Conservation (phyloP, 805 yeast species). For the Diddensiella santjacobensis region DNA sequence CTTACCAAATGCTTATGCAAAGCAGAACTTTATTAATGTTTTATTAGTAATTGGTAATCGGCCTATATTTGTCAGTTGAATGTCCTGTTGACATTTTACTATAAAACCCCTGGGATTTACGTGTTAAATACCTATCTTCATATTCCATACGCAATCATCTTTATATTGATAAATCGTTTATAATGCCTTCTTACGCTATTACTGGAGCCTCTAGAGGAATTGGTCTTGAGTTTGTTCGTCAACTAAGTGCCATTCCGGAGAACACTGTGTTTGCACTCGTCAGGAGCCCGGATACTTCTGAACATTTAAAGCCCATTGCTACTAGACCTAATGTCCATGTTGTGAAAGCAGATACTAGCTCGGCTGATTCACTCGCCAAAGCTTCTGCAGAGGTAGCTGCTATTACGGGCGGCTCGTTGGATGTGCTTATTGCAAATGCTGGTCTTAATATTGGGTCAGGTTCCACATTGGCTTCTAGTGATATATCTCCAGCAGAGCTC, state of each 20-base stretch:
- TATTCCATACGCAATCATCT: too few relatives aligned
- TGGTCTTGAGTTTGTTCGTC: slow-evolving; percentile 33
- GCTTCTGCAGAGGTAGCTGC: slow-evolving; percentile 19
- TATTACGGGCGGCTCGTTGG: slow-evolving; percentile 23
- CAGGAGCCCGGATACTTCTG: slow-evolving; percentile 17
- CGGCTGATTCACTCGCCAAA: slow-evolving; percentile 11
- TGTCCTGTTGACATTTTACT: too few relatives aligned
- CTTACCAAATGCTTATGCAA: too few relatives aligned
- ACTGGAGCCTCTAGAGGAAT: slow-evolving; percentile 39
- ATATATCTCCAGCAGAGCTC: not conserved
- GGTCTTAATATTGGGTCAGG: slow-evolving; percentile 13
- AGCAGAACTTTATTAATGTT: too few relatives aligned
- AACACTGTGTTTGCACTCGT: slow-evolving; percentile 29
- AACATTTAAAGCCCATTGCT: slow-evolving; percentile 10
- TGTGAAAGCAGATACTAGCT: slow-evolving; percentile 25
- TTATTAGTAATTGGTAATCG: too few relatives aligned
- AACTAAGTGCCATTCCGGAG: slow-evolving; percentile 23
- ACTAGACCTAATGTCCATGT: slow-evolving; percentile 24
- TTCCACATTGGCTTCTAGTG: not conserved
- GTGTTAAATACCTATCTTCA: too few relatives aligned
- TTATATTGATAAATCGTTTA: too few relatives aligned
- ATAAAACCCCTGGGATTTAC: too few relatives aligned
- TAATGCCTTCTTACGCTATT: too few relatives aligned
- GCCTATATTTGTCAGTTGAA: too few relatives aligned
- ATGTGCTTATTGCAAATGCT: slow-evolving; percentile 30